Evolutionary conservation across 805 yeast genomes (phyloP), one percentile per base, ranked within the genome.

Genomic region (Wickerhamiella cacticola): DNA sequence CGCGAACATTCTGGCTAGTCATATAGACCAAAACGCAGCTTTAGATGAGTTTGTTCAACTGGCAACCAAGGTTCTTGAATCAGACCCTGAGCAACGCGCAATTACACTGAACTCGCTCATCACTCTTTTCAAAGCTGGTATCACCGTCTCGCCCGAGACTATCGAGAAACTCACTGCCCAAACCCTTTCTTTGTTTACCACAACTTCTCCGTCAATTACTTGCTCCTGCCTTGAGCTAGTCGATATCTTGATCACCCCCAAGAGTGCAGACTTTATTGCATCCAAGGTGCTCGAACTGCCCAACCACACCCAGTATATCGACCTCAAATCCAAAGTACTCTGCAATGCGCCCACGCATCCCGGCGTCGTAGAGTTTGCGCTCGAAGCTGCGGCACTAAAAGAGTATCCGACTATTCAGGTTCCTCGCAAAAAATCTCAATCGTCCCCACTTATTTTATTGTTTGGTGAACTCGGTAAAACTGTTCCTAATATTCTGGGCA

Each of bases 41-140:
- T 22, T 35, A 21, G 78, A 76, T 48, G 74, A 73, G 25, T 78
- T 80, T 50, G 71, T 78, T 42, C 68, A 77, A 36, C 66, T 78
- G 34, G 68, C 78, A 45, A 67, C 78, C 23, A 67, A 74, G 29
- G 69, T 70, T 35, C 63, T 68, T 10, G 63, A 60, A 48, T 69
- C 22, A n/a, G 33, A 43, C 26, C 34, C 29, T 13, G 46, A 43
- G 41, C 46, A 34, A 21, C 46, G 46, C 41, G 25, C 34, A 3
- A 23, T 36, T n/a, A 34, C 46, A 9, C 33, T 43, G 5, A 18
- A 16, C 18, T 33, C 62, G 52, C 65, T 67, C 45, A 66, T 66
- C 50, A 63, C 58, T 48, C 60, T 60, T 19, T 25, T 43, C 53
- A 60, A 58, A 42, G 60, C 50, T 43, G 18, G 18, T 5, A 57